Evolutionary conservation across 495 filamentous ascomycete genomes (phyloP), one percentile per base, ranked within the genome.

Genomic region (Cercophora sp.): DNA sequence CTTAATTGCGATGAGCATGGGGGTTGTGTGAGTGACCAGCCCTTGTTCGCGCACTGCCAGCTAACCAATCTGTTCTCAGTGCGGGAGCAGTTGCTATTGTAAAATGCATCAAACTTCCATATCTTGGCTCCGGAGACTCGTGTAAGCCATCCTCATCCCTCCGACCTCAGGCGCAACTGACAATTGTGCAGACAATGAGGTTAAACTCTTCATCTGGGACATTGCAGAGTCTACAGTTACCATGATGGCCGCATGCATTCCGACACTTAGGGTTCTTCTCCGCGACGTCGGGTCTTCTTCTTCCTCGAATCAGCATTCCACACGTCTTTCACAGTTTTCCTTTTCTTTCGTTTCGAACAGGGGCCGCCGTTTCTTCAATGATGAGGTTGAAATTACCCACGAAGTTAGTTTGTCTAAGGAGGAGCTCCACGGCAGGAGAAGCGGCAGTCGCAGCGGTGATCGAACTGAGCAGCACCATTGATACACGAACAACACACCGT

Each of bases 231-330:
- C 57, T 13, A 50, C 62, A 8, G 57, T 63, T 4, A 65, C 61
- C 8, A 63, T 67, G 31, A 61, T 66, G 53, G 66, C 64, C 1
- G 66, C 66, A 1, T 69, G 61, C 31, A 65, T 69, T 16, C 64
- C 66, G 9, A 54, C 60, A 8, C 54, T 69, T 3, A 59, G 64
- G 24, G 62, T 60, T 5, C 42, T 69, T 4, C 5, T 55, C 35
- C 46, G 52, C 22, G 54, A 57, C n/a, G n/a, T n/a, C n/a, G n/a
- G n/a, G n/a, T n/a, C n/a, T n/a, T n/a, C n/a, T n/a, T n/a, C n/a
- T n/a, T n/a, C n/a, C n/a, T n/a, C n/a, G n/a, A n/a, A n/a, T n/a
- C n/a, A n/a, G n/a, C n/a, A n/a, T n/a, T n/a, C n/a, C n/a, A n/a
- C n/a, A n/a, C n/a, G n/a, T n/a, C n/a, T n/a, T n/a, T n/a, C n/a